Conservation (phyloP, 176 grass and related monocot species). For the Paspalum notatum region DNA sequence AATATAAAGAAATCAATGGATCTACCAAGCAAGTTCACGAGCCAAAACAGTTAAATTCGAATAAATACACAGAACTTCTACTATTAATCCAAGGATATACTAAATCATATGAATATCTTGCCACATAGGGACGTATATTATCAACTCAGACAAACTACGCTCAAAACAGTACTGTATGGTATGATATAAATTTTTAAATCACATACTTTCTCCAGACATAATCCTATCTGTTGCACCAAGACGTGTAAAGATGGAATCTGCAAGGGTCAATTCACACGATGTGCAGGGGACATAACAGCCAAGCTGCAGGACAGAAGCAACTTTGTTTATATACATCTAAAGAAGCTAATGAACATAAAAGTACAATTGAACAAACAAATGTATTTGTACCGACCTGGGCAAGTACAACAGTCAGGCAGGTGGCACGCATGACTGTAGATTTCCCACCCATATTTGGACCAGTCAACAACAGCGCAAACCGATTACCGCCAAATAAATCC, state of each 20-base stretch:
- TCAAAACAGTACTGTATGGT: slow-evolving; percentile 18
- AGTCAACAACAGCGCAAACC: slow-evolving; percentile 82
- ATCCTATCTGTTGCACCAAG: slow-evolving; percentile 94
- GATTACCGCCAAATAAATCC: slow-evolving; percentile 53
- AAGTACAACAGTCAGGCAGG: slow-evolving; percentile 80
- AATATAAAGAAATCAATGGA: not conserved
- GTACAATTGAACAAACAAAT: slow-evolving; percentile 30
- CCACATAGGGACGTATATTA: slow-evolving; percentile 8
- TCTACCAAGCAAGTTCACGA: not conserved
- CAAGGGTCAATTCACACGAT: slow-evolving; percentile 68
- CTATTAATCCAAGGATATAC: slow-evolving; percentile 15
- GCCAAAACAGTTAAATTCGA: not conserved
- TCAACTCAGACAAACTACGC: not conserved
- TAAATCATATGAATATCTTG: not conserved
- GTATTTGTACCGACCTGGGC: slow-evolving; percentile 66
- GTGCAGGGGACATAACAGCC: slow-evolving; percentile 91
- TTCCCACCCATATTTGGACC: slow-evolving; percentile 99
- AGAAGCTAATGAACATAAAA: not conserved
- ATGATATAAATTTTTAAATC: slow-evolving; percentile 8
- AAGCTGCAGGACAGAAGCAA: slow-evolving; percentile 59
- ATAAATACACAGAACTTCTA: slow-evolving; percentile 5
- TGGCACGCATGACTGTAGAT: slow-evolving; percentile 93
- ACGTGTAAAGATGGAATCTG: slow-evolving; percentile 86
- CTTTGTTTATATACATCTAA: slow-evolving; percentile 32
- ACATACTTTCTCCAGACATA: slow-evolving; percentile 96